These are phyloP conservation scores for Barnettozyma sp. DNA, from an alignment of 805 yeast species.

Conservation along the genomic window DNA sequence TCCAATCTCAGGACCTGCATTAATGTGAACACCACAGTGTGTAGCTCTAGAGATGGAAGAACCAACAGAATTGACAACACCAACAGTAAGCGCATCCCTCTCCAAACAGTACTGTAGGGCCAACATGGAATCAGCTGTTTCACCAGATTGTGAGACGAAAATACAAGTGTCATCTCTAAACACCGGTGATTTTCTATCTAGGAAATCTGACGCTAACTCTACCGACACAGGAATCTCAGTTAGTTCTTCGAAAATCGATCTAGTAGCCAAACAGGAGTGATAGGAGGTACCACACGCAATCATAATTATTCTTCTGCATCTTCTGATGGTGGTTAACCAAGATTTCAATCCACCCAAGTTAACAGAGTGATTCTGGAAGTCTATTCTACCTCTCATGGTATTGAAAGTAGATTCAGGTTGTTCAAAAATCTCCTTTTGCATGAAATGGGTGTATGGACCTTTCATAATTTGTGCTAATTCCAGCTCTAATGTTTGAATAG, in stretches of 20 bases:
- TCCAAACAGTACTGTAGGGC: constrained; percentile 94
- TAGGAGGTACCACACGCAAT: constrained; percentile 99
- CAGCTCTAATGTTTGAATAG: constrained; percentile 93
- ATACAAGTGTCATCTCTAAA: constrained; percentile 97
- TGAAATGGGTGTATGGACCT: constrained; percentile 92
- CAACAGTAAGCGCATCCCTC: constrained; percentile 95
- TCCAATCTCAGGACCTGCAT: constrained; percentile 99
- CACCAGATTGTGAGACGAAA: constrained; percentile 98
- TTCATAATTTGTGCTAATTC: constrained; percentile 97
- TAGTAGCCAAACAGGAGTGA: constrained; percentile 95
- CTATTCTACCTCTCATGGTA: constrained; percentile 99
- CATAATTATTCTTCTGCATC: constrained; percentile 94
- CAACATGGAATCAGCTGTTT: constrained; percentile 94
- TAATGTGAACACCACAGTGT: constrained; percentile 98
- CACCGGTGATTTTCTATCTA: constrained; percentile 93
- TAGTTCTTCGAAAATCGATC: constrained; percentile 93
- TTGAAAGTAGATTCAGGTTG: constrained; percentile 98
- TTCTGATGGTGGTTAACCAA: constrained; percentile 80
- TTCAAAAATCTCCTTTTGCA: constrained; percentile 98
- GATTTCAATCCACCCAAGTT: constrained; percentile 86
- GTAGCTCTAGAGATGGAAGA: constrained; percentile 95
- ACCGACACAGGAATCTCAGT: constrained; percentile 92
- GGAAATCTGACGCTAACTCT: constrained; percentile 89
- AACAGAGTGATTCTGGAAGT: constrained; percentile 71
- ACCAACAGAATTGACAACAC: constrained; percentile 96